phyloP scores from a whole-genome alignment of 768 basidiomycete genomes.

The Cytidiella melzeri region DNA sequence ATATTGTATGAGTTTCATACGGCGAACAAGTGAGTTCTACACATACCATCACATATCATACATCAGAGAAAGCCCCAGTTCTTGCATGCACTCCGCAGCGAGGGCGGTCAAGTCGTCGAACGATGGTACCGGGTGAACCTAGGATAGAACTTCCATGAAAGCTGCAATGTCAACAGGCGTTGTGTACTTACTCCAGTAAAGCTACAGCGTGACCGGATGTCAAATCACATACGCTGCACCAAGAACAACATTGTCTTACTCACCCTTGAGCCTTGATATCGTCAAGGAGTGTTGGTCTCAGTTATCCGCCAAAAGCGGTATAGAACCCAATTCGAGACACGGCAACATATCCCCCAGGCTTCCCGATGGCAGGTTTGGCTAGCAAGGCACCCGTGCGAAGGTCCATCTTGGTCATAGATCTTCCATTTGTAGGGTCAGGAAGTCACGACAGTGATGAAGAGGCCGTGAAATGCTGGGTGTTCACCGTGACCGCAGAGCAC shows the following conservation, averaged over 20 bases:
- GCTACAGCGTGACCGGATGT: constrained; percentile 17
- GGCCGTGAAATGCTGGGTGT: constrained; percentile 27
- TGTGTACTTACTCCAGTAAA: constrained; percentile 31
- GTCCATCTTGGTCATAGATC: constrained; percentile 44
- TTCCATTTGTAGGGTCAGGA: constrained; percentile 26
- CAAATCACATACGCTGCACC: too few species aligned
- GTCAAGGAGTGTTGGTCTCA: constrained; percentile 43
- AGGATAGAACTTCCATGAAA: neutral
- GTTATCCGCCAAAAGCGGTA: constrained; percentile 53
- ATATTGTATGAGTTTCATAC: neutral
- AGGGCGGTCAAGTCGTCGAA: constrained; percentile 57
- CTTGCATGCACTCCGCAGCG: constrained; percentile 60
- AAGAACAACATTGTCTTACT: too few species aligned
- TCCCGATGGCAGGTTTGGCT: constrained; percentile 27
- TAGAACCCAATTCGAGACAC: constrained; percentile 74
- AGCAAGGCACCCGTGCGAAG: constrained; percentile 39
- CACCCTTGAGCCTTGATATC: constrained; percentile 55
- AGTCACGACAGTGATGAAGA: constrained; percentile 35
- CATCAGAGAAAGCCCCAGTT: constrained; percentile 66
- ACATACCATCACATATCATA: constrained; percentile 70
- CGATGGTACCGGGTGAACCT: constrained; percentile 68
- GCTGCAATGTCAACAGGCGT: neutral
- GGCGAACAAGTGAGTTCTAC: neutral
- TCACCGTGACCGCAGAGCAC: constrained; percentile 13
- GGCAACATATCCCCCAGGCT: constrained; percentile 24